phyloP scores from a whole-genome alignment of 2,329 filamentous ascomycete species.

The Chrysosporium keratinophilum region DNA sequence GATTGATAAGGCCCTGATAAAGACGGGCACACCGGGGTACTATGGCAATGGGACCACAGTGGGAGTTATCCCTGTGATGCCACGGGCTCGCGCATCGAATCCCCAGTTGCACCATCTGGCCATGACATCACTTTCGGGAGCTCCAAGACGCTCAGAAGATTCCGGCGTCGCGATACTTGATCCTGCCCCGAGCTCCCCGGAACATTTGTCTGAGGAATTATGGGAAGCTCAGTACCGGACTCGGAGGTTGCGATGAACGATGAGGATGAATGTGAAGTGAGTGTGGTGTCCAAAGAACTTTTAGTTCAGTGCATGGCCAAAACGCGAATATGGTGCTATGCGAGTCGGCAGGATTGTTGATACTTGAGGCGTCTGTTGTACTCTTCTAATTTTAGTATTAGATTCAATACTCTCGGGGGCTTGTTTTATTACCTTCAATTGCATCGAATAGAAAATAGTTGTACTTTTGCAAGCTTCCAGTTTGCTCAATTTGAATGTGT shows the following conservation, averaged over 20 bases:
- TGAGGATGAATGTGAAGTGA: too few species aligned
- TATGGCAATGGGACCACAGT: neutral
- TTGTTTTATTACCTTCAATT: neutral
- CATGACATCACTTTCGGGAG: neutral
- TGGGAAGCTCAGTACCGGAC: too few species aligned
- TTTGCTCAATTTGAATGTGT: too few species aligned
- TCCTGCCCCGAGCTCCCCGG: neutral
- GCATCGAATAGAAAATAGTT: neutral
- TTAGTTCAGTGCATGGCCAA: too few species aligned
- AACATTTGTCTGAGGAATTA: too few species aligned
- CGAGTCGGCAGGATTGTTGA: neutral
- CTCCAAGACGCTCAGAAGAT: neutral
- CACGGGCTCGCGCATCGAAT: neutral
- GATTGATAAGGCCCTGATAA: neutral
- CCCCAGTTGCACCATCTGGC: neutral
- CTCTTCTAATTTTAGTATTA: too few species aligned
- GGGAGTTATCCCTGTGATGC: neutral
- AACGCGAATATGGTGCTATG: too few species aligned
- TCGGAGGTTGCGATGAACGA: too few species aligned
- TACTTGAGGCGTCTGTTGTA: neutral
- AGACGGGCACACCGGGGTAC: neutral
- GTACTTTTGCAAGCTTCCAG: too few species aligned
- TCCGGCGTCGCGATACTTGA: neutral
- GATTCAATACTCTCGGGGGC: too few species aligned
- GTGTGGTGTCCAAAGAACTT: too few species aligned